Conservation (phyloP, 225 moss, liverwort and hornwort species). For the Pseudoscleropodium purum region DNA sequence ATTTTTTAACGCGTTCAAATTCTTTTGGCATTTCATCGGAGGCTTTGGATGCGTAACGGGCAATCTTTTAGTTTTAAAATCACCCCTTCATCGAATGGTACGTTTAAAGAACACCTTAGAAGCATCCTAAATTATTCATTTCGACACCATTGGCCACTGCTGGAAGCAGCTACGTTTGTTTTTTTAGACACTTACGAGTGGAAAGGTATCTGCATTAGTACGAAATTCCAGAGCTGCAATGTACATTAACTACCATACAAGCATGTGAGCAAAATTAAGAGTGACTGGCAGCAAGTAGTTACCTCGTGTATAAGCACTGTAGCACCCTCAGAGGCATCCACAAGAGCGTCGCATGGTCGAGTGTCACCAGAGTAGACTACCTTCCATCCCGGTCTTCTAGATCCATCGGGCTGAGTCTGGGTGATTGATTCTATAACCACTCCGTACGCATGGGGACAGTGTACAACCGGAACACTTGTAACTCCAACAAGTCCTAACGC, state of each 20-base stretch:
- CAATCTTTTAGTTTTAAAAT: not conserved
- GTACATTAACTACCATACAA: not conserved
- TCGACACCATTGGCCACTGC: not conserved
- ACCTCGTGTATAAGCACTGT: conserved; percentile 99
- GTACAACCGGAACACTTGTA: conserved; percentile 83
- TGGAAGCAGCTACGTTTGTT: not conserved
- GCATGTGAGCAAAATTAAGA: not conserved
- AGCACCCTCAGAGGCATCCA: conserved; percentile 81
- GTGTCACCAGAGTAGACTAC: conserved; percentile 98
- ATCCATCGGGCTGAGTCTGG: conserved; percentile 10
- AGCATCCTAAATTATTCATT: not conserved
- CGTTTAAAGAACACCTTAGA: not conserved
- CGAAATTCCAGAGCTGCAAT: not conserved
- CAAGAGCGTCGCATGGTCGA: conserved; percentile 78
- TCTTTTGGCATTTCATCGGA: not conserved
- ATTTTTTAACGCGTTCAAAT: not conserved
- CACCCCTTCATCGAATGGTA: not conserved
- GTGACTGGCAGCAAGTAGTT: not conserved
- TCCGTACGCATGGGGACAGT: conserved; percentile 93
- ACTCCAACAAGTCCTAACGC: conserved; percentile 56
- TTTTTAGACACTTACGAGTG: too few relatives aligned
- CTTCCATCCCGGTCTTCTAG: conserved; percentile 72
- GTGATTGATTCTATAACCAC: conserved; percentile 58
- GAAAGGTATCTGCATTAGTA: not conserved
- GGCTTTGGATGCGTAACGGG: not conserved